Percentiles rank a stretch among this genome's conserved stretches.
Conservation (phyloP, 495 filamentous ascomycete species). For the Daldinia childiae region DNA sequence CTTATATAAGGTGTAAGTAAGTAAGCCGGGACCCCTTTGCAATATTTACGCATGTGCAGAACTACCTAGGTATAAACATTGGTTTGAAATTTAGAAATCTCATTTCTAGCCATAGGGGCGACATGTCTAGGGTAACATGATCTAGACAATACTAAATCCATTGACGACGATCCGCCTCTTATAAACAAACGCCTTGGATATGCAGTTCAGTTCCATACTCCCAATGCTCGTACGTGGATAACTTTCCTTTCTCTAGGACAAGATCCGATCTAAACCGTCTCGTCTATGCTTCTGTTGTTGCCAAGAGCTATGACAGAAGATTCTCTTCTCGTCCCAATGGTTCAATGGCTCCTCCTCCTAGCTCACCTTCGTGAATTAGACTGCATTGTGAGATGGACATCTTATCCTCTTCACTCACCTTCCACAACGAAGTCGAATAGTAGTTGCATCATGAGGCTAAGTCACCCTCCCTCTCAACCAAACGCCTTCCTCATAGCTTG, state of each 20-base stretch:
- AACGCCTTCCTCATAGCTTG: slow-evolving; percentile 83
- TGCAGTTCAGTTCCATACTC: slow-evolving; percentile 31
- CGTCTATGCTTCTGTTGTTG: background rate
- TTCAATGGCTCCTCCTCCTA: background rate
- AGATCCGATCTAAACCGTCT: background rate
- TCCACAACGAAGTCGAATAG: background rate
- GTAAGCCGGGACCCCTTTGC: too few species aligned
- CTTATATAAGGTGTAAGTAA: background rate
- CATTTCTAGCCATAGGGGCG: background rate
- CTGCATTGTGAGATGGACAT: background rate
- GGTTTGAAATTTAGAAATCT: background rate
- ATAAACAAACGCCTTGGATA: slow-evolving; percentile 26
- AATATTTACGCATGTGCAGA: background rate
- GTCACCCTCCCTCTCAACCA: slow-evolving; percentile 39
- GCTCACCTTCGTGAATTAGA: background rate
- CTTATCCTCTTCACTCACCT: background rate
- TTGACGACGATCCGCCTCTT: background rate
- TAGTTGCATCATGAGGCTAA: background rate
- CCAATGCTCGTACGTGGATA: slow-evolving; percentile 3
- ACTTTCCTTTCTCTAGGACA: background rate
- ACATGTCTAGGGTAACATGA: background rate
- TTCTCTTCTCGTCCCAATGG: background rate
- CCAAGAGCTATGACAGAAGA: background rate
- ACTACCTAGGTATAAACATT: background rate
- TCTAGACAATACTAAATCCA: slow-evolving; percentile 4